Conservation (phyloP, 805 yeast species). For the Ascoidea tarda region DNA sequence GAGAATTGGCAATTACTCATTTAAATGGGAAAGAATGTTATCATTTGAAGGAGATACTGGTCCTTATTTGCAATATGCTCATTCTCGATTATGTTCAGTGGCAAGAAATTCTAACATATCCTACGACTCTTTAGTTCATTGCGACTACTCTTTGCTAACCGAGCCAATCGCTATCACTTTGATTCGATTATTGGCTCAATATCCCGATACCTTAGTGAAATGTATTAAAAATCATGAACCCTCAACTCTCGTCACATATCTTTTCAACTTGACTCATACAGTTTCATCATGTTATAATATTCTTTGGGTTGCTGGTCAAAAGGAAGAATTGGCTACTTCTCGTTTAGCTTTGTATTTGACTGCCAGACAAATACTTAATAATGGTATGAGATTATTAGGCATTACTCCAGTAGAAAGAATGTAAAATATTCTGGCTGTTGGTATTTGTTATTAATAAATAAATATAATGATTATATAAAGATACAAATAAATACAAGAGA, state of each 20-base stretch:
- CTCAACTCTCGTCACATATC: conserved; percentile 82
- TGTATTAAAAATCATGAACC: conserved; percentile 85
- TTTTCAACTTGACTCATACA: conserved; percentile 83
- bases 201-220: conserved; percentile 78
- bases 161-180: conserved; percentile 63
- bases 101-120: conserved; percentile 65
- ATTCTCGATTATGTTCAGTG: conserved; percentile 89
- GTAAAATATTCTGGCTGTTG: conserved; percentile 25
- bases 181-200: conserved; percentile 70
- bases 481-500: too few species aligned
- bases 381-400: conserved; percentile 84
- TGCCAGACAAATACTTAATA: conserved; percentile 78
- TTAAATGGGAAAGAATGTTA: conserved; percentile 96
- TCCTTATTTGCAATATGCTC: conserved; percentile 96
- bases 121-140: conserved; percentile 26
- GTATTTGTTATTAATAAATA: too few species aligned
- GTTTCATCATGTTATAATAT: conserved; percentile 94
- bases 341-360: conserved; percentile 84
- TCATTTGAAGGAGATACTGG: conserved; percentile 99
- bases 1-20: conserved; percentile 90
- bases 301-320: conserved; percentile 95
- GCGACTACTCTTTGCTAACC: conserved; percentile 46
- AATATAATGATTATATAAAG: too few species aligned
- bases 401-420: conserved; percentile 98
- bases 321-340: conserved; percentile 71